These are phyloP conservation scores for Heritiera fomes DNA, from an alignment of 345 rosid species.

Conservation along the genomic window DNA sequence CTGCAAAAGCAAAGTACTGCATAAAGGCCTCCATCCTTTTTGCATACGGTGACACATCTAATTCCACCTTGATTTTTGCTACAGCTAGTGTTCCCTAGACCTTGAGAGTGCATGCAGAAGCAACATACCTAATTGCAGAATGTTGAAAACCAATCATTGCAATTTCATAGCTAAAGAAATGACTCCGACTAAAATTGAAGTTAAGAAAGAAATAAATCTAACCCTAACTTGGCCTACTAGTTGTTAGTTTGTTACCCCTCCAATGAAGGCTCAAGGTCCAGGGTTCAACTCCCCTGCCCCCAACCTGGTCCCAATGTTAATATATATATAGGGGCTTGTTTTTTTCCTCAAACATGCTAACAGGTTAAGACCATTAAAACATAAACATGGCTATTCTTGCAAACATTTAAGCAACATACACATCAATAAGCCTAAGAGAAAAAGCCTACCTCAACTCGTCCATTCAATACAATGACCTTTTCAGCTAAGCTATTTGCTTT, in stretches of 20 bases:
- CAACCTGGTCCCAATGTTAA: neutral
- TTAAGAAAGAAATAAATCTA: neutral
- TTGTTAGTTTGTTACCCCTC: neutral
- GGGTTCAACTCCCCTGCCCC: neutral
- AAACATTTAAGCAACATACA: neutral
- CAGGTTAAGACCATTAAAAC: neutral
- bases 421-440: neutral
- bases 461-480: constrained; percentile 80
- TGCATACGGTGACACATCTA: neutral
- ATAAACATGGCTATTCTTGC: neutral
- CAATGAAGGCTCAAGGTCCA: neutral
- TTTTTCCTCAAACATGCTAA: neutral
- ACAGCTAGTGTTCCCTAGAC: neutral
- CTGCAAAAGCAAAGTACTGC: neutral
- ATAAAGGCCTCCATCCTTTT: neutral
- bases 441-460: constrained; percentile 88
- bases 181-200: neutral
- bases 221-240: neutral
- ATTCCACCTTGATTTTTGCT: too few species aligned
- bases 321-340: neutral
- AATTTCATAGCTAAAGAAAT: neutral
- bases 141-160: neutral
- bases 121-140: neutral
- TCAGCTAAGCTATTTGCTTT: constrained; percentile 89
- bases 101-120: neutral